These are phyloP conservation scores for Hydnomerulius pinastri DNA, from an alignment of 768 basidiomycete genomes.

Conservation along the genomic window DNA sequence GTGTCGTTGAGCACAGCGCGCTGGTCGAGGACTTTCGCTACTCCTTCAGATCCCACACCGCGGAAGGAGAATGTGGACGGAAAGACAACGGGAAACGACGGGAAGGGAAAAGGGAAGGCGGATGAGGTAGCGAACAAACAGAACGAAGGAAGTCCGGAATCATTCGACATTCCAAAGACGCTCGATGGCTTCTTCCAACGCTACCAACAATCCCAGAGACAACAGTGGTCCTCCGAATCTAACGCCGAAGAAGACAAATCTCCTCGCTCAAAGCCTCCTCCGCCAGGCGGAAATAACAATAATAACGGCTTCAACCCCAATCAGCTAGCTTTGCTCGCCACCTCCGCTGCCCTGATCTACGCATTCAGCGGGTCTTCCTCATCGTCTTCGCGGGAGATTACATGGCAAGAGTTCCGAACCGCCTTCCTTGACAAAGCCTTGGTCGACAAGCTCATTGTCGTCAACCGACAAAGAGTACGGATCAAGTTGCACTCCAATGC, in stretches of 20 bases:
- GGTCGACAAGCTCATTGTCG: conserved; percentile 89
- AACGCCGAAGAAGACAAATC: conserved; percentile 31
- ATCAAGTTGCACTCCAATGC: conserved; percentile 93
- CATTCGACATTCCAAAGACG: conserved; percentile 64
- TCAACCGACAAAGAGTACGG: conserved; percentile 89
- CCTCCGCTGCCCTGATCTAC: conserved; percentile 64
- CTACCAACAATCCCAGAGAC: conserved; percentile 46
- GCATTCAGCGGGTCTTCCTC: conserved; percentile 51
- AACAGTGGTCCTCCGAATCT: conserved; percentile 27
- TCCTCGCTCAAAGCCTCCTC: conserved; percentile 50
- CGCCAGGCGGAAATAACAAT: conserved; percentile 42
- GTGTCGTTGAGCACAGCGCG: conserved; percentile 33
- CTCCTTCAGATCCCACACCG: conserved; percentile 40
- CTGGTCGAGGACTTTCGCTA: conserved; percentile 48
- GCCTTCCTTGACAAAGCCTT: conserved; percentile 96
- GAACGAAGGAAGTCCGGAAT: conserved; percentile 33
- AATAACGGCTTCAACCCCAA: conserved; percentile 57
- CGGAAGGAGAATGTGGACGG: conserved; percentile 31
- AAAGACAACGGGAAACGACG: conserved; percentile 13
- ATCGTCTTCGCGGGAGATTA: conserved; percentile 80
- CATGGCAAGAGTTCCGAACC: conserved; percentile 99
- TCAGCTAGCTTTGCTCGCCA: conserved; percentile 60
- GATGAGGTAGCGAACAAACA: conserved; percentile 37
- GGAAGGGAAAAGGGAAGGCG: conserved; percentile 38
- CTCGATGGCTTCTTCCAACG: conserved; percentile 82